These are phyloP conservation scores for Licmophora abbreviata DNA, from an alignment of 108 stramenopile species.

Conservation along the genomic window DNA sequence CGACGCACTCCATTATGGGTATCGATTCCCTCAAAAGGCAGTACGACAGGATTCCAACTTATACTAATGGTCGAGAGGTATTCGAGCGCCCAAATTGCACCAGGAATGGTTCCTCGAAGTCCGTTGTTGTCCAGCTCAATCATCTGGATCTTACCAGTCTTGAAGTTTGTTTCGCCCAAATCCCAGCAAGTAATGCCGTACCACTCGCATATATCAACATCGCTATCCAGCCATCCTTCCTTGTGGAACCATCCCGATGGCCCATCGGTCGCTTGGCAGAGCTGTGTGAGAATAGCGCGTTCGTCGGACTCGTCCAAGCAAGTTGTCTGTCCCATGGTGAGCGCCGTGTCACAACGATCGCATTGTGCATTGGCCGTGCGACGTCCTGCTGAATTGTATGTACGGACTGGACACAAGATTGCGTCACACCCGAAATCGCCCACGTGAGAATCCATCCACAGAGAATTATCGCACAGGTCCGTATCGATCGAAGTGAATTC, in stretches of 20 bases:
- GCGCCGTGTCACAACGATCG: constrained; percentile 13
- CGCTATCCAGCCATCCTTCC: constrained; percentile 41
- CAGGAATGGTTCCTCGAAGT: constrained; percentile 46
- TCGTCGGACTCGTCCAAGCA: constrained; percentile 24
- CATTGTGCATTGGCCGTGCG: constrained; percentile 11
- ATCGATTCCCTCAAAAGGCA: constrained; percentile 53
- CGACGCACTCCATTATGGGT: constrained; percentile 32
- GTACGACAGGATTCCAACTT: constrained; percentile 43
- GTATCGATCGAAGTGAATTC: constrained; percentile 19
- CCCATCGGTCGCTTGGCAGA: constrained; percentile 57
- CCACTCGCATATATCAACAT: constrained; percentile 50
- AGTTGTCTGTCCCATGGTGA: constrained; percentile 14
- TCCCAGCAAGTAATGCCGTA: constrained; percentile 55
- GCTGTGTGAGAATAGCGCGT: constrained; percentile 26
- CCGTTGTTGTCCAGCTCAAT: constrained; percentile 54
- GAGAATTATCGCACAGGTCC: constrained; percentile 20
- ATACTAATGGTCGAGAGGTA: constrained; percentile 45
- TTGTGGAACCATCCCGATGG: constrained; percentile 40
- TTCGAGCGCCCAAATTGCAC: constrained; percentile 48
- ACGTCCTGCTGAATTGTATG: constrained; percentile 45
- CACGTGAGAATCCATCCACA: constrained; percentile 49
- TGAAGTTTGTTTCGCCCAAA: constrained; percentile 13
- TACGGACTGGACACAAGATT: constrained; percentile 65
- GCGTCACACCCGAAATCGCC: constrained; percentile 57
- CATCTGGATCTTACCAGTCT: neutral